Base-by-base conservation (phyloP, 2,329 filamentous ascomycete genomes). In the Paradendryphiella salina region DNA sequence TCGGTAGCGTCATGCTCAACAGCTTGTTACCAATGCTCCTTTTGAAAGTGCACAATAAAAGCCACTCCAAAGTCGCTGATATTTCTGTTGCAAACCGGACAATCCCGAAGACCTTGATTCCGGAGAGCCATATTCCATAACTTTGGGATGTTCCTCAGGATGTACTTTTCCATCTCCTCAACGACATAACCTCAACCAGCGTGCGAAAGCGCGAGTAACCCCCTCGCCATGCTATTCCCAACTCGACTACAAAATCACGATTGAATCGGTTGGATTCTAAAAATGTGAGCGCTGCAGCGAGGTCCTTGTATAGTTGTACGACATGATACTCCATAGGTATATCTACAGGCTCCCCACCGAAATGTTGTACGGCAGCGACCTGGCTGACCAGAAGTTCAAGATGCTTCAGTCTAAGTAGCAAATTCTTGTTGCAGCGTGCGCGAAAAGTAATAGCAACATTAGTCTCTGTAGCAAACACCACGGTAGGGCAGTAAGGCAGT, bases 401-500 rank as follows among this genome's bases (percentile, higher is more conserved):
- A 14, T 40, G 15, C 20, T 18, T n/a, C 3, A 46, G 18, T 6
- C 44, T 31, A 7, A 23, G 17, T 11, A 11, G 14, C 20, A 46
- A 14, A 2, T 15, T 35, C 7, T 33, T 28, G 3, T 28, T 14
- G 14, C 10, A 40, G 11, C 28, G 18, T 3, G 18, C 21, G 18
- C 44, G 44, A 20, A 32, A 13, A 4, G 18, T 31, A 0, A 44
- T 2, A 14, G 32, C 18, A 11, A 14, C 40, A 28, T 34, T 50
- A 13, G 26, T 44, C 14, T 17, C 33, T 9, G 34, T 38, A 2
- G 39, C 34, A 11, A 44, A 34, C 2, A 50, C 28, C 8, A 23
- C 26, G 5, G 39, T 45, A 8, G 39, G 40, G n/a, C 33, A 50
- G 18, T 37, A 33, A 17, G 38, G 34, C 7, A 23, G 46, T 37